phyloP scores from a whole-genome alignment of 768 basidiomycete species.

The Tricholoma saponaceum region DNA sequence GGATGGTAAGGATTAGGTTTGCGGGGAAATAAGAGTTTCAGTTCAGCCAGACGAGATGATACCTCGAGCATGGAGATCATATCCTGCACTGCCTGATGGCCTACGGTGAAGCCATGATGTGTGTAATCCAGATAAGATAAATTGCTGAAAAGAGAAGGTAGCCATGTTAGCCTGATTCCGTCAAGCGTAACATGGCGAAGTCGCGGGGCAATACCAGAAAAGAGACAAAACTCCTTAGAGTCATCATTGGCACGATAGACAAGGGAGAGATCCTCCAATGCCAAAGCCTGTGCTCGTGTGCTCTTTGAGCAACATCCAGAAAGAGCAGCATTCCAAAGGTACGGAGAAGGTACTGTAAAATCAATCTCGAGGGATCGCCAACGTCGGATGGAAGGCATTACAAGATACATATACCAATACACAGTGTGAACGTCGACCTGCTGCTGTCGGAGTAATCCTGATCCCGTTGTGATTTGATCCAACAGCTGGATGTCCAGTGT shows the following conservation, averaged over 20 bases:
- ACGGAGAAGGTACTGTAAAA: slow-evolving; percentile 54
- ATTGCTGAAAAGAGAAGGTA: slow-evolving; percentile 57
- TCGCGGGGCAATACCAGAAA: slow-evolving; percentile 56
- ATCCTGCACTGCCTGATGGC: slow-evolving; percentile 52
- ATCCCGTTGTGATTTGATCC: slow-evolving; percentile 24
- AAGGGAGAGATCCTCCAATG: slow-evolving; percentile 53
- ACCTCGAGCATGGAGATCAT: slow-evolving; percentile 54
- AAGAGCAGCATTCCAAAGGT: slow-evolving; percentile 66
- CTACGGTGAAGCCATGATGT: slow-evolving; percentile 64
- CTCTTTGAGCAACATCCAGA: slow-evolving; percentile 44
- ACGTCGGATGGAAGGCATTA: slow-evolving; percentile 45
- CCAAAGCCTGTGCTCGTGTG: slow-evolving; percentile 30
- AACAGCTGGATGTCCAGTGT: slow-evolving; percentile 56
- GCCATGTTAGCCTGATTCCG: slow-evolving; percentile 61
- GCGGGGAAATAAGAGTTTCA: slow-evolving; percentile 52
- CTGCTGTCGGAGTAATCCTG: slow-evolving; percentile 23
- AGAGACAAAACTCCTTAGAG: slow-evolving; percentile 60
- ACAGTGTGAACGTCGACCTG: slow-evolving; percentile 42
- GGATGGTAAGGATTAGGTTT: slow-evolving; percentile 21
- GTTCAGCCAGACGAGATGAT: slow-evolving; percentile 46
- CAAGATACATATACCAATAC: slow-evolving; percentile 59
- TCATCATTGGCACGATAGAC: slow-evolving; percentile 65
- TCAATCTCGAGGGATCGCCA: slow-evolving; percentile 62
- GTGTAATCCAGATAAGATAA: slow-evolving; percentile 65
- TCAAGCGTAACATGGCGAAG: slow-evolving; percentile 54